phyloP scores from a whole-genome alignment of 352 stramenopile species.

The Lagenidium giganteum region DNA sequence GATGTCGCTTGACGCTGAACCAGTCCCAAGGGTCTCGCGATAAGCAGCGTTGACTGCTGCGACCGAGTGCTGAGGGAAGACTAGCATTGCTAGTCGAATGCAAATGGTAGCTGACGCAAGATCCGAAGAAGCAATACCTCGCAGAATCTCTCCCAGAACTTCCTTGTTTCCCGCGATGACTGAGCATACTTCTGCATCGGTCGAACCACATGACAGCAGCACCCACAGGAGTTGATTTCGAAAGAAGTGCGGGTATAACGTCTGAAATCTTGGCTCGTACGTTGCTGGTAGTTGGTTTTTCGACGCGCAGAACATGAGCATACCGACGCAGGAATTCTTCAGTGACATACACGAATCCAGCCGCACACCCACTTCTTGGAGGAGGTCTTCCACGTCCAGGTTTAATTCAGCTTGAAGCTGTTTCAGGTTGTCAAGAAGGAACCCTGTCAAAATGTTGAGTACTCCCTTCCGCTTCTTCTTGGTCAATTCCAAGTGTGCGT shows the following conservation, averaged over 20 bases:
- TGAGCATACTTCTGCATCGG: conserved; percentile 48
- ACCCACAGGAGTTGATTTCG: conserved; percentile 77
- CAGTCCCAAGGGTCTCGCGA: conserved; percentile 1
- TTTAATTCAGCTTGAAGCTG: conserved; percentile 20
- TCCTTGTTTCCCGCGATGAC: conserved; percentile 53
- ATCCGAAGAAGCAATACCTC: conserved; percentile 54
- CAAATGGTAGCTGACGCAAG: conserved; percentile 66
- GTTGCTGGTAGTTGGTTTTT: conserved; percentile 6
- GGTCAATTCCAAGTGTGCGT: background rate
- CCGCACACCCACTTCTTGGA: conserved; percentile 4
- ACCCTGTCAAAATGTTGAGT: conserved; percentile 39
- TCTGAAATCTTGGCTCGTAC: conserved; percentile 10
- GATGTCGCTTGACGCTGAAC: conserved; percentile 21
- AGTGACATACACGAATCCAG: conserved; percentile 32
- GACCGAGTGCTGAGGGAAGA: conserved; percentile 76
- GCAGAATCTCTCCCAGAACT: conserved; percentile 56
- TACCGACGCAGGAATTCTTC: conserved; percentile 58
- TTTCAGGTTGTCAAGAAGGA: conserved; percentile 67
- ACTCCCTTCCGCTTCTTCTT: conserved; percentile 17
- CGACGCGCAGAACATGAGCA: conserved; percentile 55
- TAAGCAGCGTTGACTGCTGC: conserved; percentile 49
- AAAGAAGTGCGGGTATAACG: conserved; percentile 52
- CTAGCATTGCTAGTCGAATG: conserved; percentile 79
- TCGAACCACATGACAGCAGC: conserved; percentile 62
- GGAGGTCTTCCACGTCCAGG: background rate